Evolutionary conservation across 805 yeast species (phyloP).

Genomic region (Pichia scutulata): DNA sequence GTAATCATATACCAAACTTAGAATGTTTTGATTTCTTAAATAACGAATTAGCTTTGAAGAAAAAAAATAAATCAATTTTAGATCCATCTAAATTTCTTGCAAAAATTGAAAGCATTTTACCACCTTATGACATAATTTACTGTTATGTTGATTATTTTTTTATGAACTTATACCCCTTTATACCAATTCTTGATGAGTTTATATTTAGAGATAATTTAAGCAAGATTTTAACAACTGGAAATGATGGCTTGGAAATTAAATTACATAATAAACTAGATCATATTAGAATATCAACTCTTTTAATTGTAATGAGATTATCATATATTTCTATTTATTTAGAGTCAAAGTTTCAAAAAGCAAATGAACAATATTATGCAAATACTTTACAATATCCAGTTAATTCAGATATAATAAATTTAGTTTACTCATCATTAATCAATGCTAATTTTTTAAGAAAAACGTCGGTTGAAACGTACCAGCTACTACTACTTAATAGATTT

Average conservation of each 20-base stretch:
- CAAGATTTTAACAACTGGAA: conserved; percentile 24
- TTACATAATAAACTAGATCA: conserved; percentile 14
- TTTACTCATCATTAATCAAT: conserved; percentile 32
- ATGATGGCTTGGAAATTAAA: not conserved
- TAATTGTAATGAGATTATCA: conserved; percentile 24
- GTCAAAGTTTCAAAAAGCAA: conserved; percentile 6
- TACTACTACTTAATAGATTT: conserved; percentile 31
- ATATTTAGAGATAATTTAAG: conserved; percentile 28
- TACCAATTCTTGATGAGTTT: conserved; percentile 40
- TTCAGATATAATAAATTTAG: conserved; percentile 31
- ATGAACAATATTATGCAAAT: not conserved
- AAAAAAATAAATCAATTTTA: not conserved
- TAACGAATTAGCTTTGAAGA: not conserved
- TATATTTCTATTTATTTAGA: conserved; percentile 19
- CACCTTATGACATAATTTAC: conserved; percentile 29
- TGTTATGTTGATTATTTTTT: conserved; percentile 34
- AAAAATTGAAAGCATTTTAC: conserved; percentile 16
- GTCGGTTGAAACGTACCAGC: conserved; percentile 37
- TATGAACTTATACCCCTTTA: conserved; percentile 34
- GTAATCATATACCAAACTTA: not conserved
- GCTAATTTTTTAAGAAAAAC: conserved; percentile 33
- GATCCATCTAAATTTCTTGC: not conserved
- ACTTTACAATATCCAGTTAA: conserved; percentile 32
- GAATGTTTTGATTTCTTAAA: conserved; percentile 3
- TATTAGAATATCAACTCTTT: conserved; percentile 20